A percentile compares a stretch with the other conserved stretches of the same genome.
Evolutionary conservation across 2,329 filamentous ascomycete species (phyloP).

Genomic region (Trichoderma sp.): DNA sequence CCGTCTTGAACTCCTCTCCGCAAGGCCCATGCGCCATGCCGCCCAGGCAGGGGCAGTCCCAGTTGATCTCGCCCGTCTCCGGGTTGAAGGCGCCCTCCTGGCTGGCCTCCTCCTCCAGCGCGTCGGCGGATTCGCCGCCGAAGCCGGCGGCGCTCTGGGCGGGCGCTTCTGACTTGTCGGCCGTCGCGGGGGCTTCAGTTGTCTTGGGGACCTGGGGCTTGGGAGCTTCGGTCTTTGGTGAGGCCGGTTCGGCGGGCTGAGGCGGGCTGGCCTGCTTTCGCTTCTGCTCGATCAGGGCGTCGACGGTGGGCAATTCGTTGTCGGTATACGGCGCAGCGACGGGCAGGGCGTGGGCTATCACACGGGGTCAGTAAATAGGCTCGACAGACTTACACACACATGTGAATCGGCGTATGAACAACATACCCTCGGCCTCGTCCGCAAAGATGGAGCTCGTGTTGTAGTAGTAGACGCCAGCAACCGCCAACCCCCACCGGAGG

Average conservation of each 20-base stretch:
- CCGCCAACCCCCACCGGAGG: slow-evolving; percentile 74
- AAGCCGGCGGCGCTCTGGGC: slow-evolving; percentile 34
- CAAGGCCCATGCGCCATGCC: slow-evolving; percentile 97
- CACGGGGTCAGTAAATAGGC: background rate
- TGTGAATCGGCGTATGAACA: background rate
- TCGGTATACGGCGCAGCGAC: slow-evolving; percentile 58
- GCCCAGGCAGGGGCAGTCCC: slow-evolving; percentile 96
- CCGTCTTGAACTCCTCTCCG: slow-evolving; percentile 90
- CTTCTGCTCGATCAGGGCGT: slow-evolving; percentile 68
- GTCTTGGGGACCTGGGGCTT: slow-evolving; percentile 32
- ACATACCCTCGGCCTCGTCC: slow-evolving; percentile 75
- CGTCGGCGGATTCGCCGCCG: slow-evolving; percentile 49
- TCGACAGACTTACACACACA: background rate
- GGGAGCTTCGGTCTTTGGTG: slow-evolving; percentile 33
- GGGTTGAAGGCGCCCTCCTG: slow-evolving; percentile 96
- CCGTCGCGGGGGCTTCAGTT: slow-evolving; percentile 31
- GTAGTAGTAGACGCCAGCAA: slow-evolving; percentile 85
- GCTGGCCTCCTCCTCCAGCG: slow-evolving; percentile 76
- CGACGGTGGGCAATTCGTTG: slow-evolving; percentile 63
- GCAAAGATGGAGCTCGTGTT: slow-evolving; percentile 88
- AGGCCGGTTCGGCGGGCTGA: slow-evolving; percentile 32
- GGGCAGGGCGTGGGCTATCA: slow-evolving; percentile 38
- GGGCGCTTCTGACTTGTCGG: slow-evolving; percentile 36
- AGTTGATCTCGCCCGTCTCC: slow-evolving; percentile 99
- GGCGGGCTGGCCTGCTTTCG: slow-evolving; percentile 48